Evolutionary conservation across 306 rosid species (phyloP).

Genomic region (Medicago lupulina): DNA sequence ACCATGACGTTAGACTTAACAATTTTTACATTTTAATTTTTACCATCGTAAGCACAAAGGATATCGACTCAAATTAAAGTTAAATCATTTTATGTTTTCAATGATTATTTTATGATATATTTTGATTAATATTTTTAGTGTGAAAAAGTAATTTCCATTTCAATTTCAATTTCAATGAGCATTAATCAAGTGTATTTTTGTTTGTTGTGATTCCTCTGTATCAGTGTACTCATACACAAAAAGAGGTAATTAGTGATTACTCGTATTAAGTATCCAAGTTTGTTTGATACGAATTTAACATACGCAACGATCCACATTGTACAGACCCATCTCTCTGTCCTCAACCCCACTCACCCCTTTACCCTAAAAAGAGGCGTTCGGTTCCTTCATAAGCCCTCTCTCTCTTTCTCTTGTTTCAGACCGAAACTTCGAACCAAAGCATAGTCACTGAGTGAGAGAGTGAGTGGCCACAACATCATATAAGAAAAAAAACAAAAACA

Average conservation of each 20-base stretch:
- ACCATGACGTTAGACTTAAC: no score
- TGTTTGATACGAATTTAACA: constrained; percentile 14
- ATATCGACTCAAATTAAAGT: no score
- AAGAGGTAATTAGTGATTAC: constrained; percentile 22
- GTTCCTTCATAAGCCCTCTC: constrained; percentile 75
- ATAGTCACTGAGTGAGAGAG: background rate
- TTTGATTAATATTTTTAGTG: no score
- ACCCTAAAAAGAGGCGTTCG: constrained; percentile 67
- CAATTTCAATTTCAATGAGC: no score
- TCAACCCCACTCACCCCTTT: constrained; percentile 43
- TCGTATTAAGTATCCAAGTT: no score
- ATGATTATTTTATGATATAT: no score
- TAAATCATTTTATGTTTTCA: no score
- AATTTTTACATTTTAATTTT: no score
- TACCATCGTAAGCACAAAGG: no score
- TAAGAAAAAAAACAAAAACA: background rate
- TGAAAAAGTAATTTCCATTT: no score
- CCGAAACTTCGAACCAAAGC: constrained; percentile 33
- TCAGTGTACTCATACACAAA: background rate
- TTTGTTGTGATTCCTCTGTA: background rate
- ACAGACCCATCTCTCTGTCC: constrained; percentile 42
- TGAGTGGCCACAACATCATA: background rate
- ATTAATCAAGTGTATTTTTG: no score
- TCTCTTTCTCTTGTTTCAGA: constrained; percentile 41
- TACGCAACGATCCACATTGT: constrained; percentile 29